These are phyloP conservation scores for Leonotis leonurus DNA, from an alignment of 257 asterid species.

Conservation along the genomic window DNA sequence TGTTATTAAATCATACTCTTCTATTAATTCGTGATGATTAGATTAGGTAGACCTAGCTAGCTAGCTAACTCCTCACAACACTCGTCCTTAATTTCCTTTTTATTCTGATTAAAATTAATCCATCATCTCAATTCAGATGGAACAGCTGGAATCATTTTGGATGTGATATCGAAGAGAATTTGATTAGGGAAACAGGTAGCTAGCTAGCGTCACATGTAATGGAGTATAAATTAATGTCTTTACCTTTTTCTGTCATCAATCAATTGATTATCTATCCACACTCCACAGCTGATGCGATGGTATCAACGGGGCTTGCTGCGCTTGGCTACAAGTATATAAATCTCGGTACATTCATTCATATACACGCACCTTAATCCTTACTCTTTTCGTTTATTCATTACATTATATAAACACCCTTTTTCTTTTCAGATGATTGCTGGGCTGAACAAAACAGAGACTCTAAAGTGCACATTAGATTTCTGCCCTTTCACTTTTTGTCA, in stretches of 20 bases:
- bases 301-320: slow-evolving; percentile 60
- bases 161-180: slow-evolving; percentile 58
- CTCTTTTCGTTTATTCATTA: too few species aligned
- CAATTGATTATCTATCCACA: neutral
- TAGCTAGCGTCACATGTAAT: too few species aligned
- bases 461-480: slow-evolving; percentile 23
- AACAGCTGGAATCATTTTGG: slow-evolving; percentile 93
- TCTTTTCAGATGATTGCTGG: slow-evolving; percentile 87
- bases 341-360: slow-evolving; percentile 33
- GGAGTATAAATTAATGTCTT: too few species aligned
- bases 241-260: neutral
- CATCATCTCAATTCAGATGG: slow-evolving; percentile 85
- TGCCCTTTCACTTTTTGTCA: neutral
- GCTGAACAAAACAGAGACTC: slow-evolving; percentile 78
- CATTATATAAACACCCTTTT: neutral
- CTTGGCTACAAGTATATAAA: slow-evolving; percentile 64
- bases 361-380: neutral
- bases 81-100: neutral
- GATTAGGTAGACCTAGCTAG: too few species aligned
- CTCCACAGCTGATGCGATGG: slow-evolving; percentile 87
- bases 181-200: slow-evolving; percentile 71
- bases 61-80: too few species aligned
- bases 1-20: too few species aligned
- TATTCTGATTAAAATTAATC: too few species aligned
- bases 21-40: too few species aligned